Conservation (phyloP, 208 protist species). For the Trypanosoma caninum region DNA sequence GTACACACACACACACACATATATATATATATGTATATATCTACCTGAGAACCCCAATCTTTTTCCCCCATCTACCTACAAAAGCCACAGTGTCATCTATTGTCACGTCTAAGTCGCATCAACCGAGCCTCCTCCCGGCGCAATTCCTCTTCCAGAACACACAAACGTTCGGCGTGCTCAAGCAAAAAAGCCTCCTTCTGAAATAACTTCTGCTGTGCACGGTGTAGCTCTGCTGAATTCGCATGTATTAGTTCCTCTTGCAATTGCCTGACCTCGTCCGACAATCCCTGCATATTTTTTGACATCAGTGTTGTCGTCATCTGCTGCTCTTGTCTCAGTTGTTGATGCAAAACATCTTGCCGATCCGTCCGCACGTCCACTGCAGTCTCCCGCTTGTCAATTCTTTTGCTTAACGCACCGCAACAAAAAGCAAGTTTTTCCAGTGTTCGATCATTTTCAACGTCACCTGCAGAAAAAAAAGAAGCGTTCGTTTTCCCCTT, state of each 20-base stretch:
- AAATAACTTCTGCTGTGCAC: not conserved
- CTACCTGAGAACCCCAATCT: not conserved
- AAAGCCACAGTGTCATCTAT: not conserved
- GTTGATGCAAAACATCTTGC: not conserved
- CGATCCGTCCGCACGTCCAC: not conserved
- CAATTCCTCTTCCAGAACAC: slow-evolving; percentile 14
- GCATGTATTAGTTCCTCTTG: not conserved
- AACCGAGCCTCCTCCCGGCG: not conserved
- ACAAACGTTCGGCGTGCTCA: slow-evolving; percentile 10
- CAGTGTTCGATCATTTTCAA: not conserved
- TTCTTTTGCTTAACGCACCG: not conserved
- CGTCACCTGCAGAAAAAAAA: not conserved
- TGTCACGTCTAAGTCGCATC: not conserved
- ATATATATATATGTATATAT: not conserved
- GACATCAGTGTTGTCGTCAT: not conserved
- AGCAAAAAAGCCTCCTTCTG: not conserved
- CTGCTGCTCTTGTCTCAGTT: not conserved
- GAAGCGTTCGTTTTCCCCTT: not conserved
- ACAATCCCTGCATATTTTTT: not conserved
- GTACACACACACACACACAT: not conserved
- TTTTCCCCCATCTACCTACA: not conserved
- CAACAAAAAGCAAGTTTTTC: slow-evolving; percentile 1
- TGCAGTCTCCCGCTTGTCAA: not conserved
- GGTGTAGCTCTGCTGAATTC: not conserved
- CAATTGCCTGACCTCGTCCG: not conserved